Percentiles rank a stretch among this genome's conserved stretches.
phyloP scores from a whole-genome alignment of 2,329 filamentous ascomycete genomes.

The Dactylellina cionopaga region DNA sequence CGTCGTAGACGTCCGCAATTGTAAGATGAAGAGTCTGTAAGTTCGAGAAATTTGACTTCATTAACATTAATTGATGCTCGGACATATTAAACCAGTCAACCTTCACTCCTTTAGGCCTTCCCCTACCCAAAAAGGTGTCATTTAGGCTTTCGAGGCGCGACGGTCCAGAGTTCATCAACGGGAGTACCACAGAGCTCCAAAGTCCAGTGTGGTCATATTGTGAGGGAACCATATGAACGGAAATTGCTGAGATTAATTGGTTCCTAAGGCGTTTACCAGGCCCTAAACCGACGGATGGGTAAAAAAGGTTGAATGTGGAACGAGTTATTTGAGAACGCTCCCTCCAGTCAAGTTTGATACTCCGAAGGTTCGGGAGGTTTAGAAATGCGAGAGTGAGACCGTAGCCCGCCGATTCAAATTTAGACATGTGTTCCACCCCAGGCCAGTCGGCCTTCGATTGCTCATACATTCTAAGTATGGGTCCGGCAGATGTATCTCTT shows the following conservation, averaged over 20 bases:
- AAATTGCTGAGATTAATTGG: too few relatives aligned
- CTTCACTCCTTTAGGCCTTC: background rate
- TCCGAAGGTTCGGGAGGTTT: constrained; percentile 19
- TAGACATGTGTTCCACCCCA: too few relatives aligned
- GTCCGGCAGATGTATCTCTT: too few relatives aligned
- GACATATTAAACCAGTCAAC: background rate
- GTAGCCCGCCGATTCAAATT: too few relatives aligned
- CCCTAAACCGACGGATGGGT: background rate
- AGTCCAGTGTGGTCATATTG: background rate
- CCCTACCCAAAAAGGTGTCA: background rate
- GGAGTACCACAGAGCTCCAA: background rate
- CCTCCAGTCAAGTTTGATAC: background rate
- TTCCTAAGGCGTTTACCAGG: background rate
- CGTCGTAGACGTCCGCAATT: background rate
- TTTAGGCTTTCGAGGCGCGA: background rate
- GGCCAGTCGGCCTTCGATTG: background rate
- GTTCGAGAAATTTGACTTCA: background rate
- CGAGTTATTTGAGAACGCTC: background rate
- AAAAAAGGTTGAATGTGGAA: constrained; percentile 8
- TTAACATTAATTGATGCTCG: background rate
- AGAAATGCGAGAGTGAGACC: background rate
- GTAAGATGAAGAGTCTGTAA: background rate
- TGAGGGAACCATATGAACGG: background rate
- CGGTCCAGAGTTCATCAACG: background rate
- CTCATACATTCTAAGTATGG: background rate